phyloP scores from a whole-genome alignment of 805 yeast species.

The Kuraishia piskuri region DNA sequence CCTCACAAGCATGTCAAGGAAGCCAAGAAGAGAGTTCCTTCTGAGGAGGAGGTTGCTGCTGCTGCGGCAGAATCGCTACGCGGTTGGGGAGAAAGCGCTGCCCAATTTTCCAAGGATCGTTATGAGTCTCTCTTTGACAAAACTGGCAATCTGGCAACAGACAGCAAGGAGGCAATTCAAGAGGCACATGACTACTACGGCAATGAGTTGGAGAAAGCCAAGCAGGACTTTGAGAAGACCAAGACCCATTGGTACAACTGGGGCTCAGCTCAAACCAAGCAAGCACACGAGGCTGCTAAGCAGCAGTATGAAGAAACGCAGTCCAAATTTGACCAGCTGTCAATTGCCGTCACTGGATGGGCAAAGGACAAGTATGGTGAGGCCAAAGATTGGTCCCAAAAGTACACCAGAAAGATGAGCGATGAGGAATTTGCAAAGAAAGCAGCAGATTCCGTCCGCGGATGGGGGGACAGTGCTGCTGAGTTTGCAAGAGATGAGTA shows the following conservation, averaged over 20 bases:
- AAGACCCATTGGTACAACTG: conserved; percentile 20
- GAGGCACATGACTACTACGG: conserved; percentile 15
- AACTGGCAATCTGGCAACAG: conserved; percentile 8
- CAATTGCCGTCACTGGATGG: neutral
- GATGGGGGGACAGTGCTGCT: conserved; percentile 6
- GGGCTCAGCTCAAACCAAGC: conserved; percentile 20
- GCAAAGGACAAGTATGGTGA: neutral
- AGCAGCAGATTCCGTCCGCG: conserved; percentile 20
- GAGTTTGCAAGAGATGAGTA: conserved; percentile 5
- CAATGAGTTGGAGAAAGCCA: conserved; percentile 14
- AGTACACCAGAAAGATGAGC: neutral
- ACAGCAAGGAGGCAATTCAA: conserved; percentile 15
- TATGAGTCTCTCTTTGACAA: conserved; percentile 3
- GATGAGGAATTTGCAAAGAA: neutral
- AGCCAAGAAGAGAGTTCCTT: conserved; percentile 7
- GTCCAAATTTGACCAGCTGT: conserved; percentile 5
- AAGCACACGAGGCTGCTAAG: conserved; percentile 18
- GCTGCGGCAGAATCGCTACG: conserved; percentile 20
- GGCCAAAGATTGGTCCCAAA: neutral
- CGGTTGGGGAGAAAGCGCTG: conserved; percentile 7
- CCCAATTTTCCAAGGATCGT: conserved; percentile 3
- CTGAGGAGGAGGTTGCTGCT: neutral
- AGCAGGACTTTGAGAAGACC: conserved; percentile 18
- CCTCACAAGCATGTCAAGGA: conserved; percentile 7
- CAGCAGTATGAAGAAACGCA: conserved; percentile 13